Conservation (phyloP, 768 basidiomycete genomes). For the Coprinopsis cinerea region DNA sequence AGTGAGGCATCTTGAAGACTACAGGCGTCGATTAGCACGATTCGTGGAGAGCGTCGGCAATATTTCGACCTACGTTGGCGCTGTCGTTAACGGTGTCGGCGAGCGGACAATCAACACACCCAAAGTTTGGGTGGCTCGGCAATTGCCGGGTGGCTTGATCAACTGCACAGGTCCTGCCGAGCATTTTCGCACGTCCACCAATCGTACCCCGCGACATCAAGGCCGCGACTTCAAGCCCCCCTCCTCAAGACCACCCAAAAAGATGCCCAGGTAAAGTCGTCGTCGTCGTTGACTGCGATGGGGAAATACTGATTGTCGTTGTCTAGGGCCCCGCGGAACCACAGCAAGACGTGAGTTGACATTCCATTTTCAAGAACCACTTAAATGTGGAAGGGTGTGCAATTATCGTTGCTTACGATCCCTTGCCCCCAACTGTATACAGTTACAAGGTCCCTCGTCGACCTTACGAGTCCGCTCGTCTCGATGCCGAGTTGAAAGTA, state of each 20-base stretch:
- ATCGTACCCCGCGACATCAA: no score
- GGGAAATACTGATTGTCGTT: slow-evolving; percentile 21
- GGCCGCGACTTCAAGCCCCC: slow-evolving; percentile 25
- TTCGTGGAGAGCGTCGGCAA: neutral
- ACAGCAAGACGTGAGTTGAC: slow-evolving; percentile 86
- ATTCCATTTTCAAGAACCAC: slow-evolving; percentile 56
- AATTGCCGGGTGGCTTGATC: slow-evolving; percentile 57
- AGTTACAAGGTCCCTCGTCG: slow-evolving; percentile 99
- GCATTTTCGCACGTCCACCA: no score
- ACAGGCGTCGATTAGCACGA: slow-evolving; percentile 2
- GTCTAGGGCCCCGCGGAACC: slow-evolving; percentile 82
- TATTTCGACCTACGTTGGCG: slow-evolving; percentile 40
- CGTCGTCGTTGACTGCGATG: slow-evolving; percentile 10
- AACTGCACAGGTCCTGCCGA: slow-evolving; percentile 61
- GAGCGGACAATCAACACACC: slow-evolving; percentile 16
- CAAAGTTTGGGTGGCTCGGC: slow-evolving; percentile 32
- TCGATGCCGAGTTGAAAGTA: slow-evolving; percentile 99
- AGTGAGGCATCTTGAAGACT: slow-evolving; percentile 96
- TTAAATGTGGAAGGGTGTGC: slow-evolving; percentile 52
- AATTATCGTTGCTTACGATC: slow-evolving; percentile 37
- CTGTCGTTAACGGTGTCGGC: slow-evolving; percentile 39
- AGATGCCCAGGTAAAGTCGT: slow-evolving; percentile 77
- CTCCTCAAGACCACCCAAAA: slow-evolving; percentile 49
- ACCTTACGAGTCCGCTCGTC: slow-evolving; percentile 94
- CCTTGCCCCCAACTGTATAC: slow-evolving; percentile 54